Evolutionary conservation across 2,329 filamentous ascomycete species (phyloP), one percentile per base, ranked within the genome.

Genomic region (Davidsoniella virescens): DNA sequence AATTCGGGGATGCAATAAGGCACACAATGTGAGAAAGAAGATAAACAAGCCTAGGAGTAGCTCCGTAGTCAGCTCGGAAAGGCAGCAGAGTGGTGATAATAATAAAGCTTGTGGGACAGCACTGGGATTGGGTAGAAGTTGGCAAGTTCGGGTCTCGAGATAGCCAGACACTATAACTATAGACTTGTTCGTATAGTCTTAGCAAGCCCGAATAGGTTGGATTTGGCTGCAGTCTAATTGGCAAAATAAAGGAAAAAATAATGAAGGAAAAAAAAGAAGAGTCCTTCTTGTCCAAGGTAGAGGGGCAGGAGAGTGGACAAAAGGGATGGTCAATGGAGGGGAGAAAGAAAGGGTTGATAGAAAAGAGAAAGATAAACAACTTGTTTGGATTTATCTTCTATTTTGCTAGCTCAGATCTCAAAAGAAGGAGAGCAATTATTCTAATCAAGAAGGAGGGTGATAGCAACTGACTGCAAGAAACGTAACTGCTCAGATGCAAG

Each of bases 181-280:
- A 33, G 29, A 33, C 29, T 33, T 33, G 12, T 33, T 33, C 29
- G 29, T 33, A 33, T 33, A 2, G 8, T 33, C 29, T 12, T 3
- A 12, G 29, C 8, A 33, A 33, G 29, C 29, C 29, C 29, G 10
- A 4, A 6, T 12, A 8, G 12, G 29, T 33, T 1, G 5, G 8
- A 33, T 33, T 1, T 33, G 29, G 29, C 29, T 33, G 29, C 7
- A 33, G 12, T n/a, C 9, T 26, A 48, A 26, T 14, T 16, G 8
- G 23, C n/a, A 16, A 25, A 29, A 48, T 17, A 23, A 25, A 40
- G 12, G n/a, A 40, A 29, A 14, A 40, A 25, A 33, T 43, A n/a
- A 44, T 44, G 37, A 52, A 18, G 18, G n/a, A n/a, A 44, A 39
- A 40, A 44, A 44, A 47, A 26, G 33, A 16, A 16, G 7, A 17